A percentile compares a stretch with the other conserved stretches of the same genome.
Conservation (phyloP, 306 rosid species). For the Canavalia ensiformis region DNA sequence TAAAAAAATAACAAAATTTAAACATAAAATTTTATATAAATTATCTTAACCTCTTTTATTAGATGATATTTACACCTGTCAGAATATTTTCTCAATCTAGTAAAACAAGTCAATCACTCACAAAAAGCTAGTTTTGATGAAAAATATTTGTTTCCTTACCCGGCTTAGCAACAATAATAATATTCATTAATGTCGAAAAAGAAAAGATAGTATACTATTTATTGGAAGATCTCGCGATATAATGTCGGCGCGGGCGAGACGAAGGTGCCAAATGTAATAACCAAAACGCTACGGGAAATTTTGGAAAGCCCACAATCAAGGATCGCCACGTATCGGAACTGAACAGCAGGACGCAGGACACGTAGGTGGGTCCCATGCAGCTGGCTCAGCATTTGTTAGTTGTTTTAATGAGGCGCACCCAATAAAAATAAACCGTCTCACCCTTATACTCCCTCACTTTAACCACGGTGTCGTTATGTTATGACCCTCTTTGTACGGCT, state of each 20-base stretch:
- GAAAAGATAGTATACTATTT: not conserved
- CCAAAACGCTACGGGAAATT: slow-evolving; percentile 15
- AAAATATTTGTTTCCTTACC: not conserved
- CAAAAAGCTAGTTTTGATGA: not conserved
- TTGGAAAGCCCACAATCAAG: slow-evolving; percentile 26
- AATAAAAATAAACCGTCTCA: slow-evolving; percentile 24
- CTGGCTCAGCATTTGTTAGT: slow-evolving; percentile 72
- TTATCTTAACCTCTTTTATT: too few relatives aligned
- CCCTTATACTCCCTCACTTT: not conserved
- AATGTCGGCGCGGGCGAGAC: slow-evolving; percentile 73
- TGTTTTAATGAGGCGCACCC: slow-evolving; percentile 35
- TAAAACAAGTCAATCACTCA: not conserved
- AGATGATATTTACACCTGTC: too few relatives aligned
- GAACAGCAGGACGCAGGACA: slow-evolving; percentile 15
- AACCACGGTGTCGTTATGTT: slow-evolving; percentile 46
- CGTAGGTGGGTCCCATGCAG: slow-evolving; percentile 60
- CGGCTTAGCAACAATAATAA: not conserved
- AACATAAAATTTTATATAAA: too few relatives aligned
- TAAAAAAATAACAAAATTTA: too few relatives aligned
- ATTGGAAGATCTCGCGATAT: slow-evolving; percentile 61
- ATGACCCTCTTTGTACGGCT: slow-evolving; percentile 54
- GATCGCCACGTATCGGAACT: slow-evolving; percentile 46
- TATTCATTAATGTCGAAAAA: not conserved
- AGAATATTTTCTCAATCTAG: too few relatives aligned
- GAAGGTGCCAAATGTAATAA: slow-evolving; percentile 28